phyloP scores from a whole-genome alignment of 352 stramenopile genomes.

The Pythium phragmitis region DNA sequence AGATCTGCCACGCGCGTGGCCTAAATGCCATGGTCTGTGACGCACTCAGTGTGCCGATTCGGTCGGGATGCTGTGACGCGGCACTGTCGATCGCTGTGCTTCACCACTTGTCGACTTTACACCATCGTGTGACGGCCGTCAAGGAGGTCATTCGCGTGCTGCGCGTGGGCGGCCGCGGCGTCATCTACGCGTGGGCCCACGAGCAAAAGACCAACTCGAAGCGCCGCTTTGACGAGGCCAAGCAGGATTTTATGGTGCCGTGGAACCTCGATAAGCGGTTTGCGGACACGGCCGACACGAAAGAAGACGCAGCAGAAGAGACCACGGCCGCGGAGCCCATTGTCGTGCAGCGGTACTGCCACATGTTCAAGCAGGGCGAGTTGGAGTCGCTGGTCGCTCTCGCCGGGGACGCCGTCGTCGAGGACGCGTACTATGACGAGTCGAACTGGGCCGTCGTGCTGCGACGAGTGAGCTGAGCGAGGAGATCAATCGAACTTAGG shows the following conservation, averaged over 20 bases:
- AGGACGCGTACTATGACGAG: slow-evolving; percentile 83
- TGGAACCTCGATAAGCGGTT: slow-evolving; percentile 84
- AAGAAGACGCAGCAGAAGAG: slow-evolving; percentile 10
- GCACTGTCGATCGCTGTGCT: slow-evolving; percentile 85
- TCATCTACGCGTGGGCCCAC: slow-evolving; percentile 88
- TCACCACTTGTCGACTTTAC: slow-evolving; percentile 77
- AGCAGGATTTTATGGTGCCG: slow-evolving; percentile 87
- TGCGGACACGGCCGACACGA: slow-evolving; percentile 15
- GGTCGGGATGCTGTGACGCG: slow-evolving; percentile 70
- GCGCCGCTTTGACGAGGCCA: slow-evolving; percentile 62
- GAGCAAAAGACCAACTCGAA: slow-evolving; percentile 77
- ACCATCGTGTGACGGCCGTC: slow-evolving; percentile 68
- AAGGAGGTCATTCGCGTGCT: slow-evolving; percentile 80
- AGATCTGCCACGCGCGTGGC: slow-evolving; percentile 56
- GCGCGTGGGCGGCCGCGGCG: slow-evolving; percentile 55
- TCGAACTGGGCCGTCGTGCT: slow-evolving; percentile 87
- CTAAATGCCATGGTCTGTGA: slow-evolving; percentile 80
- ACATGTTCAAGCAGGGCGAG: slow-evolving; percentile 89
- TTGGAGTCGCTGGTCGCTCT: slow-evolving; percentile 62
- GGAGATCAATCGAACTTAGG: background rate
- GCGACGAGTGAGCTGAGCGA: slow-evolving; percentile 43
- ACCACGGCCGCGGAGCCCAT: slow-evolving; percentile 28
- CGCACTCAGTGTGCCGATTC: slow-evolving; percentile 69
- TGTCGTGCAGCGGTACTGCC: slow-evolving; percentile 84
- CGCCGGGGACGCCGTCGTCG: slow-evolving; percentile 60